Base-by-base conservation (phyloP, 1,284 basidiomycete species). In the Fomitiporia mediterranea region DNA sequence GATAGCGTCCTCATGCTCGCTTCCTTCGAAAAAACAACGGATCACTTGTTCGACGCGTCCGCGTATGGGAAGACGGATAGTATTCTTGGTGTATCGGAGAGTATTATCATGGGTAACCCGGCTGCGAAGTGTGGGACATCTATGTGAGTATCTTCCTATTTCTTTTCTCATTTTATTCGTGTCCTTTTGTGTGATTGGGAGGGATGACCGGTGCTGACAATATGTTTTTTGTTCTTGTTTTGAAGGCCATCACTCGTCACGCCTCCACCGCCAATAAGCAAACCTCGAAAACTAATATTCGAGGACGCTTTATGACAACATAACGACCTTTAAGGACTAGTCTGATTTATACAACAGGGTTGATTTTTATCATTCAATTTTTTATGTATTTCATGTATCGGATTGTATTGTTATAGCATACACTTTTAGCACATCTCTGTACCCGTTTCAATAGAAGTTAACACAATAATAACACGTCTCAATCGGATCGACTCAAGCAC, bases 81-180 rank as follows among this genome's bases (percentile, higher is more conserved):
- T 56, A 97, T 99, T 58, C 86, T 93, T 34, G 97, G 97, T 57
- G 96, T 99, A 0, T 98, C 94, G 17, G 97, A 99, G 71, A 98
- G 95, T 69, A 99, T 99, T 70, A 99, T 99, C 69, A 97, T 99
- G 93, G 96, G 97, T 32, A 98, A 97, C 66, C 89, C 95, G n/a
- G 94, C 95, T 0, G 88, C 94, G 19, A 90, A 86, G 61, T 95
- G 95, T 66, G 96, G 96, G 27, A 98, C 96, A 21, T 96, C 94
- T 0, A 86, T 96, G 92, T 93, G 66, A 66, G 85, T 76, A 35
- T 17, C 46, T 21, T 7, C 15, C 17, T 37, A 11, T 37, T 37
- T 23, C 21, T 5, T 23, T 23, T 23, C 17, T 23, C 7, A 2
- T 1, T 43, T 6, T 43, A 23, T 23, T 43, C 8, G 27, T 4